phyloP scores from a whole-genome alignment of 345 rosid genomes.

The Lepidium didymum region DNA sequence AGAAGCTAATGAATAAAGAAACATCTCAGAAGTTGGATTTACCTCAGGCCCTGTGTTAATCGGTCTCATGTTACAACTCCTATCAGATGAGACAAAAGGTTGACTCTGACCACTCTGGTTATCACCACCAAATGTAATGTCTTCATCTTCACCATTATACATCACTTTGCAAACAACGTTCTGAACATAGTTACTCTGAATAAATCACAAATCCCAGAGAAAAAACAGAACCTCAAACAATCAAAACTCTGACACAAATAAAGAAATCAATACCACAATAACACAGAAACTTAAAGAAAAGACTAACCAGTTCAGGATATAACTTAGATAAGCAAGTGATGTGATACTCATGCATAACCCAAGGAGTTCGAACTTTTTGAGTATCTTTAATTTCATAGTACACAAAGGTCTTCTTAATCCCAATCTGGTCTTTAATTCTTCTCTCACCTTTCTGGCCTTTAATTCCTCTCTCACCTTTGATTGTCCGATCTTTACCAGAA shows the following conservation, averaged over 20 bases:
- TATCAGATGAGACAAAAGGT: not conserved
- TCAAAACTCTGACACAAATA: not conserved
- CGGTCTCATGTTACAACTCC: not conserved
- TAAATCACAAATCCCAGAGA: not conserved
- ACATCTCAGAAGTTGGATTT: not conserved
- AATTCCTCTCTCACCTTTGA: not conserved
- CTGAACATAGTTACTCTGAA: constrained; percentile 1
- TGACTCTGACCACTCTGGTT: not conserved
- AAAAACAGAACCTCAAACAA: not conserved
- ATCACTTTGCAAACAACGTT: constrained; percentile 22
- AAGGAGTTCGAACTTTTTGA: not conserved
- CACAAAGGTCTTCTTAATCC: constrained; percentile 39
- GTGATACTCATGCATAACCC: constrained; percentile 25
- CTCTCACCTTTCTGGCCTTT: too few relatives aligned
- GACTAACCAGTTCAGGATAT: not conserved
- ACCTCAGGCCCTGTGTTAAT: not conserved
- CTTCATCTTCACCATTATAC: constrained; percentile 10
- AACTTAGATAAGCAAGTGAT: constrained; percentile 19
- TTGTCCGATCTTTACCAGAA: constrained; percentile 24
- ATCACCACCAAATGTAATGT: not conserved
- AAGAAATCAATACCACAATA: not conserved
- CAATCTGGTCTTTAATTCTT: constrained; percentile 19
- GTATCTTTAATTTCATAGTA: constrained; percentile 1
- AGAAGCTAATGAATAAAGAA: not conserved
- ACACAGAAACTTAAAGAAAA: not conserved